These are phyloP conservation scores for Chlorella sorokiniana DNA, from an alignment of 139 green algal genomes.

Conservation along the genomic window DNA sequence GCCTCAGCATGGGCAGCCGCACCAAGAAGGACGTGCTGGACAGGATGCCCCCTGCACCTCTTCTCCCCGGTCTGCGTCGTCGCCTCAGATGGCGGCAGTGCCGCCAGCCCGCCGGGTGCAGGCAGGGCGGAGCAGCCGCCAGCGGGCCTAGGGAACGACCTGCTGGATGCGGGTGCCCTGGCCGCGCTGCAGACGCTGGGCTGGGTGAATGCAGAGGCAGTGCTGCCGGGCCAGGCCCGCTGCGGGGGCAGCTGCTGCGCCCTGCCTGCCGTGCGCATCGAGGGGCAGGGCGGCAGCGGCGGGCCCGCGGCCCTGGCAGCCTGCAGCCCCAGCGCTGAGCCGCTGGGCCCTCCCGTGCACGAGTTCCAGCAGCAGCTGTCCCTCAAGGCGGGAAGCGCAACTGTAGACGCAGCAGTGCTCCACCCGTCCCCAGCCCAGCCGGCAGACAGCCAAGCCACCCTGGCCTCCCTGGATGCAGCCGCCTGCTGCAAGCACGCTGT, in stretches of 20 bases:
- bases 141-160: neutral
- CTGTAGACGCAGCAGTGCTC: neutral
- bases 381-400: no score
- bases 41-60: conserved; percentile 14
- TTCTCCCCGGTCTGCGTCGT: conserved; percentile 9
- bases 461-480: neutral
- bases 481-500: neutral
- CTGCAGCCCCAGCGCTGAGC: neutral
- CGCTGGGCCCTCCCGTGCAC: no score
- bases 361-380: neutral
- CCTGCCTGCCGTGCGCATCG: conserved; percentile 7
- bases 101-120: neutral
- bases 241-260: conserved; percentile 13
- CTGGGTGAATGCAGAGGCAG: neutral
- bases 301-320: neutral
- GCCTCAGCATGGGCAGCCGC: neutral
- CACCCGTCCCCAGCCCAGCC: neutral
- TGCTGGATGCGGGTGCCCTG: neutral
- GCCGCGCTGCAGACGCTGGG: neutral
- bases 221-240: neutral
- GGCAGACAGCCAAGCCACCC: conserved; percentile 16
- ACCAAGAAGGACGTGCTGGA: conserved; percentile 41
- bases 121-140: neutral
- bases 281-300: neutral
- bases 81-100: neutral